Evolutionary conservation across 1,139 yeast species (phyloP), one percentile per base, ranked within the genome.

Genomic region (Sugiyamaella castrensis): DNA sequence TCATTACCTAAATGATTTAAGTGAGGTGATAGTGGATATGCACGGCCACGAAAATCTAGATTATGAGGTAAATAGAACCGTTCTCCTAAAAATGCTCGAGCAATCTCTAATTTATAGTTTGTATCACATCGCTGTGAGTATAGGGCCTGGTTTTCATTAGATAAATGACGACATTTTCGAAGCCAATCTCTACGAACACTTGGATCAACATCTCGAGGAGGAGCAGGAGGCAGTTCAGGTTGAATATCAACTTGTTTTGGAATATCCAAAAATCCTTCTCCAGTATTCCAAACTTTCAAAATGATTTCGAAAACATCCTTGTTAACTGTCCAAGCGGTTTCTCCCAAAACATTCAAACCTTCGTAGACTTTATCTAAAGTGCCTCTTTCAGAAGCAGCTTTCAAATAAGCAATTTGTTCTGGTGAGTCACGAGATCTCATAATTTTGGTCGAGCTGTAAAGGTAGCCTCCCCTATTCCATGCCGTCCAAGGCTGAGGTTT

Each of bases 21-120:
- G 59, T 80, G 81, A 1, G 96, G 95, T 1, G 96, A 84, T 41
- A 92, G 71, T 4, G 98, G 98, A 64, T 92, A 92, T 0, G 98
- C 96, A 61, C 98, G 81, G 6, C 98, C 98, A 67, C 98, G 77
- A 65, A 91, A 91, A 67, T 92, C 98, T 47, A 92, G 73, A 60
- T 89, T 89, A 66, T 92, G 97, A 5, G 98, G 98, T 72, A 91
- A 87, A 66, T 81, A 91, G 62, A 92, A 81, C 62, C 87, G 84
- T 67, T 92, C 98, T 8, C 75, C 75, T 37, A 72, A 51, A 60
- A 84, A 88, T 0, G 96, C 97, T 58, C 98, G 78, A 0, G 98
- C 98, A 65, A 92, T 89, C 67, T 92, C 98, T 48, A 92, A 72
- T 65, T 88, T 91, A 67, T 94, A 92, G 66, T 92, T 92, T 56